Evolutionary conservation across 768 basidiomycete genomes (phyloP).

Genomic region (Multifurca ochricompacta): DNA sequence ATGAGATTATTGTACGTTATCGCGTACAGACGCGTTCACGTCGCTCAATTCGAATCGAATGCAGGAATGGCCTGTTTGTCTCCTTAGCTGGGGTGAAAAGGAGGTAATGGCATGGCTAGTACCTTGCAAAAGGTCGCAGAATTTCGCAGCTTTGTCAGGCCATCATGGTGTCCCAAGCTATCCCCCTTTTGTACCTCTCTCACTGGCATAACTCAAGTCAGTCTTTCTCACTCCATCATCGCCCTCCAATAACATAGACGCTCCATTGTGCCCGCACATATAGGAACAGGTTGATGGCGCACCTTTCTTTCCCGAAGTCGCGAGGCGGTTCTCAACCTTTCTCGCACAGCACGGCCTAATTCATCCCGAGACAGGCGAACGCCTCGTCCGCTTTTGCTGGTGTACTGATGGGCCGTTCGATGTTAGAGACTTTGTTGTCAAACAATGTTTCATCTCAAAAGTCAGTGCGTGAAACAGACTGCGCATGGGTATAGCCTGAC

Average conservation of each 20-base stretch:
- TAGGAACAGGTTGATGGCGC: slow-evolving; percentile 77
- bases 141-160: slow-evolving; percentile 83
- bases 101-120: slow-evolving; percentile 41
- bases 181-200: slow-evolving; percentile 78
- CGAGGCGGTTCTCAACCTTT: slow-evolving; percentile 57
- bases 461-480: slow-evolving; percentile 32
- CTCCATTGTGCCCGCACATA: neutral
- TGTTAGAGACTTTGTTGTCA: slow-evolving; percentile 77
- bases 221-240: slow-evolving; percentile 24
- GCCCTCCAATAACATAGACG: neutral
- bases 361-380: slow-evolving; percentile 46
- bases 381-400: slow-evolving; percentile 65
- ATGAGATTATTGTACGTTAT: slow-evolving; percentile 85
- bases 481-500: slow-evolving; percentile 7
- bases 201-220: slow-evolving; percentile 90
- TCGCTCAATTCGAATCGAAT: slow-evolving; percentile 11
- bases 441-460: slow-evolving; percentile 84
- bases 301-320: slow-evolving; percentile 64
- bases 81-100: slow-evolving; percentile 76
- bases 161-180: slow-evolving; percentile 77
- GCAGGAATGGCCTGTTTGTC: slow-evolving; percentile 89
- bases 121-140: slow-evolving; percentile 66
- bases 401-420: slow-evolving; percentile 82
- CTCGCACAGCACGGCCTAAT: slow-evolving; percentile 65
- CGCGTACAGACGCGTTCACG: neutral